Conservation (phyloP, 1,284 basidiomycete species). For the Hypsizygus ulmarius region DNA sequence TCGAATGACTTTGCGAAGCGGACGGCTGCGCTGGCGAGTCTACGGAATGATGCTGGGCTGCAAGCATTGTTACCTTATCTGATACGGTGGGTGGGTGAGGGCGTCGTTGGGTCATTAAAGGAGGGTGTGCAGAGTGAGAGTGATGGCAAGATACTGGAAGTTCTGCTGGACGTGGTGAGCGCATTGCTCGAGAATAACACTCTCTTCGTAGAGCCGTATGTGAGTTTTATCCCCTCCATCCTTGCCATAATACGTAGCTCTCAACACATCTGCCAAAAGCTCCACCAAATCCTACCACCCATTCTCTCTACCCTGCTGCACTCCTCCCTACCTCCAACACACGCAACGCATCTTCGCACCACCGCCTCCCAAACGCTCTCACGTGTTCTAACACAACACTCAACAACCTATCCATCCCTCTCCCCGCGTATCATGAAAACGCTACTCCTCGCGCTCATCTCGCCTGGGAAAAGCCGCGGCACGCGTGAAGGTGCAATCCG, state of each 20-base stretch:
- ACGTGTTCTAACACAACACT: constrained; percentile 73
- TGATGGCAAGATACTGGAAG: constrained; percentile 69
- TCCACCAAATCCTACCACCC: constrained; percentile 94
- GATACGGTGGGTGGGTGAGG: constrained; percentile 92
- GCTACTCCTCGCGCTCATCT: constrained; percentile 81
- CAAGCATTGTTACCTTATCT: constrained; percentile 95
- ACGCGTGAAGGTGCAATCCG: constrained; percentile 85
- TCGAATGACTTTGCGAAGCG: constrained; percentile 62
- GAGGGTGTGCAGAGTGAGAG: constrained; percentile 58
- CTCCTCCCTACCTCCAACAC: constrained; percentile 66
- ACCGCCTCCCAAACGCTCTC: constrained; percentile 82
- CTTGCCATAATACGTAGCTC: neutral
- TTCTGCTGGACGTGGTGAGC: constrained; percentile 78
- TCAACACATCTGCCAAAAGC: constrained; percentile 40
- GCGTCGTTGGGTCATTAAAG: constrained; percentile 67
- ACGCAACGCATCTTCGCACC: constrained; percentile 64
- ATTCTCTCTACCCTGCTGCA: constrained; percentile 90
- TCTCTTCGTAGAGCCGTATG: constrained; percentile 96
- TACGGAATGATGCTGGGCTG: constrained; percentile 88
- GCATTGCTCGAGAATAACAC: constrained; percentile 82
- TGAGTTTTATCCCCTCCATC: constrained; percentile 43
- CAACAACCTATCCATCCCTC: constrained; percentile 82
- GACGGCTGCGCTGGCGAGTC: constrained; percentile 85
- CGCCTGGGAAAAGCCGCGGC: constrained; percentile 65
- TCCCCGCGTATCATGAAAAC: constrained; percentile 92